Evolutionary conservation across 208 protist genomes (phyloP).

Genomic region (Herpetomonas samuelpessoai): DNA sequence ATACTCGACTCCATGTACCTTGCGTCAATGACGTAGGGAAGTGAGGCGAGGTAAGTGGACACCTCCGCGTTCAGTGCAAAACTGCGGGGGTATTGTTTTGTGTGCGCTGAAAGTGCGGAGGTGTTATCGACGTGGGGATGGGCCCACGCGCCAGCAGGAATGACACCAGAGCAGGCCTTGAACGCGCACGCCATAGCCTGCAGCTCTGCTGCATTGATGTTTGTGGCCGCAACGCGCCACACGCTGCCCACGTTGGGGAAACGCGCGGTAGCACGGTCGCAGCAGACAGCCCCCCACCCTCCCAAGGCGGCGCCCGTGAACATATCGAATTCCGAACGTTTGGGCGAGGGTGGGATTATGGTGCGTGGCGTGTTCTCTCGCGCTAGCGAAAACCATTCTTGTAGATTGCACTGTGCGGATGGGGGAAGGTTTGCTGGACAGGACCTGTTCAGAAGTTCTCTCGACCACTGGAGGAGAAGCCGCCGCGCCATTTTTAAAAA

Average conservation of each 20-base stretch:
- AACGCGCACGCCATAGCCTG: neutral
- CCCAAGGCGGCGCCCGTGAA: neutral
- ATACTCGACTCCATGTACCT: neutral
- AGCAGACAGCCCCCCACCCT: neutral
- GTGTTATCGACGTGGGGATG: neutral
- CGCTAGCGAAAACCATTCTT: neutral
- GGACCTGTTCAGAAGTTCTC: neutral
- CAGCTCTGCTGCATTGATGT: neutral
- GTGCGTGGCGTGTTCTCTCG: neutral
- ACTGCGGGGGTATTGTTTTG: neutral
- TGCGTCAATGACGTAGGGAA: too few relatives aligned
- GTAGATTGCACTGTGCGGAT: too few relatives aligned
- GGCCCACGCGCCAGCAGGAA: neutral
- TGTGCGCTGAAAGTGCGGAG: too few relatives aligned
- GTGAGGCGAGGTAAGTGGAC: neutral
- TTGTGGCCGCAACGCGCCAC: neutral
- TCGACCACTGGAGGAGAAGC: neutral
- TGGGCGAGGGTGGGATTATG: neutral
- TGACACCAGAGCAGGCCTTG: neutral
- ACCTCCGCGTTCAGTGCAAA: neutral
- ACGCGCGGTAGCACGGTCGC: neutral
- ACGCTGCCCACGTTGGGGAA: neutral
- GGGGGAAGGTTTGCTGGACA: neutral
- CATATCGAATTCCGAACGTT: neutral
- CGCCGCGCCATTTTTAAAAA: neutral